Evolutionary conservation across 805 yeast genomes (phyloP).

Genomic region (Wickerhamiella qilinensis): DNA sequence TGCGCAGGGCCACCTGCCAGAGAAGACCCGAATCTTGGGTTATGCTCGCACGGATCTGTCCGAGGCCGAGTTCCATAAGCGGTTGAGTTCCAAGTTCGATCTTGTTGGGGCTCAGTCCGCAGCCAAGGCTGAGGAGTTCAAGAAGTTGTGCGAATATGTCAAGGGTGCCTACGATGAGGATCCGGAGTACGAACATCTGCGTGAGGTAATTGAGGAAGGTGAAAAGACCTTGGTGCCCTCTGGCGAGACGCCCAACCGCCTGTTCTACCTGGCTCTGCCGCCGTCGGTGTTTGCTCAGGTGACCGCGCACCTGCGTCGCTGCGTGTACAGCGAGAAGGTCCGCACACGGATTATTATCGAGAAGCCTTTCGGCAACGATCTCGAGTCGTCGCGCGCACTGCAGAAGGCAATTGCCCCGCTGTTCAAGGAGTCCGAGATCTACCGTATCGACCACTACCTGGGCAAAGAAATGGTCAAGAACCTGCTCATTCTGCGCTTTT

Average conservation of each 20-base stretch:
- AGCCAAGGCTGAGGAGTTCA: conserved; percentile 39
- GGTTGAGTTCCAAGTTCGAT: conserved; percentile 50
- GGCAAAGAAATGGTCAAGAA: conserved; percentile 98
- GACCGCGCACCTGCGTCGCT: conserved; percentile 51
- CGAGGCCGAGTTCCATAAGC: conserved; percentile 46
- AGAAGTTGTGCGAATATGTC: conserved; percentile 48
- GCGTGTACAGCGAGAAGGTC: conserved; percentile 42
- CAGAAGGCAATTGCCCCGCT: conserved; percentile 68
- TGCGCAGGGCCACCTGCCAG: conserved; percentile 63
- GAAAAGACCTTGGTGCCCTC: conserved; percentile 29
- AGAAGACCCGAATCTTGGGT: conserved; percentile 61
- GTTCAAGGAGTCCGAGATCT: conserved; percentile 80
- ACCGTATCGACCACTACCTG: conserved; percentile 90
- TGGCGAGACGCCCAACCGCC: conserved; percentile 42
- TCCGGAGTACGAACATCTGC: conserved; percentile 53
- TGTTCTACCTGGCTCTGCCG: conserved; percentile 87
- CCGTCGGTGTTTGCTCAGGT: conserved; percentile 81
- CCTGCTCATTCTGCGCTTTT: conserved; percentile 74
- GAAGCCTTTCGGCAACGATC: conserved; percentile 94
- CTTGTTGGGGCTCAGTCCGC: conserved; percentile 29
- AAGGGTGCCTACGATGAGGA: conserved; percentile 67
- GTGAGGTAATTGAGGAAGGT: conserved; percentile 36
- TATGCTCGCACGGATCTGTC: conserved; percentile 75
- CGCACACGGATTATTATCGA: conserved; percentile 85
- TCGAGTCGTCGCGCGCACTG: conserved; percentile 58